These are phyloP conservation scores for Neonectria hederae DNA, from an alignment of 2,329 filamentous ascomycete genomes.

Conservation along the genomic window DNA sequence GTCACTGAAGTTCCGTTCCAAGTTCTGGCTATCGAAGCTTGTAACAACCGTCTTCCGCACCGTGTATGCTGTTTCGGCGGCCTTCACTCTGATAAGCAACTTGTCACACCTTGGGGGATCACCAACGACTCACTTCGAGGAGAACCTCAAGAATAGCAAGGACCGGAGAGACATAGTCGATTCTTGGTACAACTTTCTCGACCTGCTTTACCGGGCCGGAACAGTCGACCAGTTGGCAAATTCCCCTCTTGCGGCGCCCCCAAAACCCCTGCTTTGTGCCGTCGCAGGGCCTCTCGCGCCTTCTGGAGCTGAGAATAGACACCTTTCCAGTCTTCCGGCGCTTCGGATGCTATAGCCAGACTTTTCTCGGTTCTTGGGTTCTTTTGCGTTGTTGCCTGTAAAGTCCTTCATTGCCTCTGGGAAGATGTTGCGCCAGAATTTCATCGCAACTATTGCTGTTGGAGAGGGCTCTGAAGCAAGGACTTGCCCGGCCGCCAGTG, in stretches of 20 bases:
- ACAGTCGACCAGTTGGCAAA: no score
- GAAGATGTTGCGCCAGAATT: slow-evolving; percentile 5
- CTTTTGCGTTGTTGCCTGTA: neutral
- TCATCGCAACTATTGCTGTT: neutral
- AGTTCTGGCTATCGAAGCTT: slow-evolving; percentile 4
- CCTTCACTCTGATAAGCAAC: neutral
- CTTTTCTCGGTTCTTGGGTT: neutral
- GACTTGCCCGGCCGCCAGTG: no score
- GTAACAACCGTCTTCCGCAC: neutral
- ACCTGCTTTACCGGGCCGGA: neutral
- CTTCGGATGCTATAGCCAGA: neutral
- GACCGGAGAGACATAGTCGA: slow-evolving; percentile 5
- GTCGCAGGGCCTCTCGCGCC: neutral
- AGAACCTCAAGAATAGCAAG: slow-evolving; percentile 7
- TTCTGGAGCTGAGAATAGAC: slow-evolving; percentile 1
- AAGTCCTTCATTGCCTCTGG: neutral
- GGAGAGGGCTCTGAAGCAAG: no score
- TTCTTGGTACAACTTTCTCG: neutral
- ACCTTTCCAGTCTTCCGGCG: neutral
- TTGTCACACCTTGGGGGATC: no score
- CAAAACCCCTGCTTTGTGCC: no score
- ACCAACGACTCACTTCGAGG: neutral
- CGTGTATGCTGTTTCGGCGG: neutral
- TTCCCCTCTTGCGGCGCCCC: no score
- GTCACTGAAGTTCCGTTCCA: slow-evolving; percentile 5